These are phyloP conservation scores for Nakazawaea laoshanensis DNA, from an alignment of 805 yeast species.

Conservation along the genomic window DNA sequence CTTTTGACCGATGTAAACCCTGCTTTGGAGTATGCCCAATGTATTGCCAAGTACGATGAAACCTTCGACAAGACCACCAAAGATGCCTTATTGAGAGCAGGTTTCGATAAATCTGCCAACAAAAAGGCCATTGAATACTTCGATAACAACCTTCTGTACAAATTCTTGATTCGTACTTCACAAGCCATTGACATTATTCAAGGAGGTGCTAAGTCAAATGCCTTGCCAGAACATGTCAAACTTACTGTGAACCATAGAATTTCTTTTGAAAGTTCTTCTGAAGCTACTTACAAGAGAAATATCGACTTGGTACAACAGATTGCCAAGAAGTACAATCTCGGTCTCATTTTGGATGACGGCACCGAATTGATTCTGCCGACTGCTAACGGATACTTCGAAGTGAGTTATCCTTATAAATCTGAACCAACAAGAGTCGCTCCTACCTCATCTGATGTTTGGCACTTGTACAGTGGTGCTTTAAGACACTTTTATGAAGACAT, in stretches of 20 bases:
- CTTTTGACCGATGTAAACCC: slow-evolving; percentile 50
- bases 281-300: slow-evolving; percentile 31
- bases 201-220: slow-evolving; percentile 74
- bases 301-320: slow-evolving; percentile 25
- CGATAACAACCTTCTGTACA: slow-evolving; percentile 10
- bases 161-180: slow-evolving; percentile 46
- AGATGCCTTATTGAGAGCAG: slow-evolving; percentile 28
- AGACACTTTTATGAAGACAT: slow-evolving; percentile 48
- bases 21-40: slow-evolving; percentile 43
- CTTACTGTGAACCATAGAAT: slow-evolving; percentile 58
- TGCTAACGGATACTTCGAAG: slow-evolving; percentile 17
- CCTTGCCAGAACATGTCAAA: slow-evolving; percentile 58
- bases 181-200: slow-evolving; percentile 59
- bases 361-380: slow-evolving; percentile 15
- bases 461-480: slow-evolving; percentile 39
- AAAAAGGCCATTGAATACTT: slow-evolving; percentile 17
- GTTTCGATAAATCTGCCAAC: slow-evolving; percentile 25
- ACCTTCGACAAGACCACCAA: slow-evolving; percentile 18
- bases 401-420: slow-evolving; percentile 14
- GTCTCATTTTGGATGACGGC: slow-evolving; percentile 31
- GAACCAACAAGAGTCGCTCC: slow-evolving; percentile 34
- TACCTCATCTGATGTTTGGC: slow-evolving; percentile 26
- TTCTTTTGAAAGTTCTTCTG: slow-evolving; percentile 42
- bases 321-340: slow-evolving; percentile 40
- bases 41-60: slow-evolving; percentile 47